Base-by-base conservation (phyloP, 108 stramenopile genomes). In the Schizochytrium sp. region DNA sequence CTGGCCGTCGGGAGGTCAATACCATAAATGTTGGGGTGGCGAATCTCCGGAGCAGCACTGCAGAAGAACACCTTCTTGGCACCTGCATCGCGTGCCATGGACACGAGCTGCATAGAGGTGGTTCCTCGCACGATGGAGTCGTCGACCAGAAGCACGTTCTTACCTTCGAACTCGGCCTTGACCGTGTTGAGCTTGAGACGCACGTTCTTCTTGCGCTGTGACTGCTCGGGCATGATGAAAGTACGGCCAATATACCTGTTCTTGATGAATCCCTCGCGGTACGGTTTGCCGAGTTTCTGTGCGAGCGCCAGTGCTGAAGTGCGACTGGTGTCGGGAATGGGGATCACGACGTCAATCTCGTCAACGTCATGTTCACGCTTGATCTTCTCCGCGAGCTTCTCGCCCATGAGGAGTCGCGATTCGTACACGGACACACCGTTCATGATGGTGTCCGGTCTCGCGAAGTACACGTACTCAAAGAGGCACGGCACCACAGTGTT, bases 401-500 rank as follows among this genome's bases (percentile, higher is more conserved):
- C 97, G 76, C 99, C 99, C 98, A 99, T 99, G 61, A 97, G 95
- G 56, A 98, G 94, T 38, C 98, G 94, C 45, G 98, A 94, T 91
- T 98, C 97, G 92, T 99, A 98, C 38, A 99, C 98, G 49, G 94
- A 94, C 15, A 97, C 95, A 28, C 98, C 97, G 91, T 99, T 97
- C 96, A 99, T 97, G 87, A 99, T 97, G 8, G 97, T 96, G 93
- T 99, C 99, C 4, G 99, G 99, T 19, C 99, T 95, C 17, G 99
- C 97, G 93, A 99, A 99, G 95, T 99, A 99, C 15, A 99, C 99
- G 91, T 99, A 98, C 94, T 99, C 99, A 91, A 99, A 99, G 61
- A 99, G 97, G 93, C 99, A 99, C 46, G 64, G 60, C 46, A 41
- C 19, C 28, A 69, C 58, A 15, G 87, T 17, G 44, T 1, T 0